These are phyloP conservation scores for Uronychia binucleata DNA, from an alignment of 73 alveolate genomes.

Conservation along the genomic window DNA sequence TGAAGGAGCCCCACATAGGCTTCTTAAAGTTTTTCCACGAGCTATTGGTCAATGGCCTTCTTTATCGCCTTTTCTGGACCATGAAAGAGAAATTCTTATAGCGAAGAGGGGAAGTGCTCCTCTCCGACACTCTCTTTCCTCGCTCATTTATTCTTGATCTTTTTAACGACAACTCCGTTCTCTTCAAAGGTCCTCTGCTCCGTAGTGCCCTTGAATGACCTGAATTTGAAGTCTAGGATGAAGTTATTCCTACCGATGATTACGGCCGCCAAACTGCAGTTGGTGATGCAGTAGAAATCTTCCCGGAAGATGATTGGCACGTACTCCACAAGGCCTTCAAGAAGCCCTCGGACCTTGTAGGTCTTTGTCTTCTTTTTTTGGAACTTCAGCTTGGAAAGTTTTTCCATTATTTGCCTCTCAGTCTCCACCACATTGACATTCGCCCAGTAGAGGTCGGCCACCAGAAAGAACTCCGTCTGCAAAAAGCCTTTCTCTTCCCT, in stretches of 20 bases:
- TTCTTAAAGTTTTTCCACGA: background rate
- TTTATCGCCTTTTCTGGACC: no score
- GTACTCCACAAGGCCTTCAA: background rate
- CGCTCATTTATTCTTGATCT: background rate
- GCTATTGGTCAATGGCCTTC: no score
- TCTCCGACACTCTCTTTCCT: no score
- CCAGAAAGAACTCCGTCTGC: constrained; percentile 47
- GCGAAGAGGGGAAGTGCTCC: no score
- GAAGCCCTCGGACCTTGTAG: background rate
- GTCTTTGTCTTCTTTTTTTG: background rate
- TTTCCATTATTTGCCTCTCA: background rate
- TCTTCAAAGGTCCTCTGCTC: background rate
- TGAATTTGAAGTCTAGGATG: background rate
- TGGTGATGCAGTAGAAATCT: background rate
- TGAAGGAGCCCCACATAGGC: background rate
- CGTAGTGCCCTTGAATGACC: background rate
- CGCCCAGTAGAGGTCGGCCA: constrained; percentile 26
- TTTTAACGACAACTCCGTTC: background rate
- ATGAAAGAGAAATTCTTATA: no score
- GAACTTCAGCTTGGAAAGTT: background rate
- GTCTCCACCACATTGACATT: background rate
- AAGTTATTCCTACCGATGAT: background rate
- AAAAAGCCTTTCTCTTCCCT: constrained; percentile 8
- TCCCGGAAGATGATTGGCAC: constrained; percentile 2
- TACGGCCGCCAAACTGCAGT: background rate